phyloP scores from a whole-genome alignment of 257 asterid species.

The Petrea volubilis region DNA sequence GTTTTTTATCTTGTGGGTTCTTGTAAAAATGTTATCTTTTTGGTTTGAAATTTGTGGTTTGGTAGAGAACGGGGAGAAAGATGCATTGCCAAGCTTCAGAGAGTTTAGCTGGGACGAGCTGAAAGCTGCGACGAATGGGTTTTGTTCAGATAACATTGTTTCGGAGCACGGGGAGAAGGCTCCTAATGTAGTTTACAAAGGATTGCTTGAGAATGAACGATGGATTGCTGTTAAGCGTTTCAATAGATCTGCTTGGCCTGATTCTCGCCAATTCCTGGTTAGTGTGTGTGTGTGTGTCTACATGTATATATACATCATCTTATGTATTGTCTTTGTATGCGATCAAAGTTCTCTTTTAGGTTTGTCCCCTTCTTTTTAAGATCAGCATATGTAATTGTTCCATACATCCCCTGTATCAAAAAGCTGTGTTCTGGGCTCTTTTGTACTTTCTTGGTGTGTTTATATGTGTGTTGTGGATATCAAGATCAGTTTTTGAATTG shows the following conservation, averaged over 20 bases:
- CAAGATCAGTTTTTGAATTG: conserved; percentile 14
- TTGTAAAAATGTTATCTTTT: background rate
- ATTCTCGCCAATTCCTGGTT: conserved; percentile 55
- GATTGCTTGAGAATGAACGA: conserved; percentile 39
- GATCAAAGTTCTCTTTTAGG: background rate
- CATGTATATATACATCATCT: too few relatives aligned
- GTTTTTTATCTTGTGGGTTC: conserved; percentile 6
- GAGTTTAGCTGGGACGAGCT: conserved; percentile 57
- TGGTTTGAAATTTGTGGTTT: conserved; percentile 22
- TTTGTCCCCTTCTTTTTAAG: conserved; percentile 5
- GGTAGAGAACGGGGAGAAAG: conserved; percentile 50
- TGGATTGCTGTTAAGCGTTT: conserved; percentile 61
- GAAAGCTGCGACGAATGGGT: conserved; percentile 56
- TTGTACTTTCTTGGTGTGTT: background rate
- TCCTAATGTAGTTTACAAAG: conserved; percentile 58
- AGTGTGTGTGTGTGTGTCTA: conserved; percentile 1
- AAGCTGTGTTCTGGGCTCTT: background rate
- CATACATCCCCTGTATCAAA: too few relatives aligned
- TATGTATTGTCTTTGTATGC: background rate
- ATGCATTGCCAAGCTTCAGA: conserved; percentile 39
- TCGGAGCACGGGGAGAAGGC: conserved; percentile 67
- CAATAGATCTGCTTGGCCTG: conserved; percentile 62
- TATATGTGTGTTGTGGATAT: background rate
- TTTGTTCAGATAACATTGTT: conserved; percentile 48
- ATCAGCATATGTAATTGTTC: too few relatives aligned